Base-by-base conservation (phyloP, 208 protist genomes). In the Novymonas esmeraldas region DNA sequence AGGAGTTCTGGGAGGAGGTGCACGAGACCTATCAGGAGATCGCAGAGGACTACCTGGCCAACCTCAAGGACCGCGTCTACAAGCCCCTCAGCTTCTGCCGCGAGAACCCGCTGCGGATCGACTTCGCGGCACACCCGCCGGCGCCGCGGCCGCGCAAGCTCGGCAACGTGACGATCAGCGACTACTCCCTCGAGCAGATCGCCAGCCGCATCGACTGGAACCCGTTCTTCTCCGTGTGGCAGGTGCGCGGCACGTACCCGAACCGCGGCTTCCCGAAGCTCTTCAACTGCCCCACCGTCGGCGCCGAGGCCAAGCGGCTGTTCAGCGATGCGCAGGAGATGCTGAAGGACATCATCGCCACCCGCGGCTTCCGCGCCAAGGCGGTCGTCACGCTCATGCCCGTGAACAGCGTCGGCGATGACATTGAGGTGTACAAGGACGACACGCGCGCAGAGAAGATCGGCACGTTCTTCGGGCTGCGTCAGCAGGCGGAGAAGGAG, bases 131-230 rank as follows among this genome's bases (percentile, higher is more conserved):
- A 14, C 50, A 81, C 70, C 79, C 79, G 24, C 84, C 87, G 45
- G 82, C 79, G 14, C 73, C 70, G 31, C 73, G 67, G 51, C 92
- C 92, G 34, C 79, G 54, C 33, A 83, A 85, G 44, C 49, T 98
- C 3, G 94, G 93, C 63, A 78, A 59, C 59, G 77, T 81, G 45
- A 81, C 90, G 3, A 85, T 95, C 61, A 57, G 73, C 24, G 81
- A 98, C 63, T 98, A 87, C 76, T 67, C 75, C 6, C 73, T 99
- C 1, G 83, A 91, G 44, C 45, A 83, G 24, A 81, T 99, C 34
- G 57, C 98, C 16, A 70, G 60, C n/a, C 85, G 90, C 64, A 99
- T 99, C 67, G 97, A 99, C 75, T 99, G 98, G 97, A 98, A 98
- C 73, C 96, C 94, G 28, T 98, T 98, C 80, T 96, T 97, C 61